Evolutionary conservation across 768 basidiomycete species (phyloP).

Genomic region (Daedaleopsis nitida): DNA sequence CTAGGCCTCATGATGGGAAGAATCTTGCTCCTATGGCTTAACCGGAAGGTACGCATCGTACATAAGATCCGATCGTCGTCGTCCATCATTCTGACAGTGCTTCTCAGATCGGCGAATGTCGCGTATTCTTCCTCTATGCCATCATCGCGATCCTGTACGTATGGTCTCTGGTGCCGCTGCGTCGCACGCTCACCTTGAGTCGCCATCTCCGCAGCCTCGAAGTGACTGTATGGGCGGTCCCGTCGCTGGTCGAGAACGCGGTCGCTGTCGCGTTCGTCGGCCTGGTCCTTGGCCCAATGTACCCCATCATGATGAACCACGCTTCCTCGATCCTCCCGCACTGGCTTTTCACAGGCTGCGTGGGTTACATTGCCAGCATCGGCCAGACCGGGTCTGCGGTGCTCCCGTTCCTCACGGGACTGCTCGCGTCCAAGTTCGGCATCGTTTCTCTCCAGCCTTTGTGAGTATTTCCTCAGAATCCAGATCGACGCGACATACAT

Average conservation of each 20-base stretch:
- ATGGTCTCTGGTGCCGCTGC: background rate
- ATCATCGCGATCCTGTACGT: slow-evolving; percentile 29
- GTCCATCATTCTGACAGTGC: background rate
- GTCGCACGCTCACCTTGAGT: background rate
- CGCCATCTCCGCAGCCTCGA: slow-evolving; percentile 13
- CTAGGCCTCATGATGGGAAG: slow-evolving; percentile 30
- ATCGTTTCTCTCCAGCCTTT: slow-evolving; percentile 64
- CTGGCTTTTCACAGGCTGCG: slow-evolving; percentile 61
- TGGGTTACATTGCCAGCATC: slow-evolving; percentile 41
- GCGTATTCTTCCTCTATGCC: slow-evolving; percentile 31
- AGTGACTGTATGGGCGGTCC: slow-evolving; percentile 51
- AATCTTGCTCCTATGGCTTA: slow-evolving; percentile 29
- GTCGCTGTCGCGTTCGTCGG: slow-evolving; percentile 41
- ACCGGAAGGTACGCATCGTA: slow-evolving; percentile 22
- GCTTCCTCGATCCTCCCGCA: slow-evolving; percentile 67
- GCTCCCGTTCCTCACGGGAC: slow-evolving; percentile 69
- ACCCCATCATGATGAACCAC: slow-evolving; percentile 67
- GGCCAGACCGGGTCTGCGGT: slow-evolving; percentile 72
- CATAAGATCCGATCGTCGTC: too few relatives aligned
- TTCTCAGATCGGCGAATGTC: slow-evolving; percentile 29
- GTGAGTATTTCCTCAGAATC: slow-evolving; percentile 39
- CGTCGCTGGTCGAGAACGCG: slow-evolving; percentile 51
- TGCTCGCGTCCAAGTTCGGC: slow-evolving; percentile 62
- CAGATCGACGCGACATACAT: background rate
- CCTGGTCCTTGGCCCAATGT: slow-evolving; percentile 51